Conservation (phyloP, 192 early-diverging fungal genomes). For the Paraglomus brasilianum region DNA sequence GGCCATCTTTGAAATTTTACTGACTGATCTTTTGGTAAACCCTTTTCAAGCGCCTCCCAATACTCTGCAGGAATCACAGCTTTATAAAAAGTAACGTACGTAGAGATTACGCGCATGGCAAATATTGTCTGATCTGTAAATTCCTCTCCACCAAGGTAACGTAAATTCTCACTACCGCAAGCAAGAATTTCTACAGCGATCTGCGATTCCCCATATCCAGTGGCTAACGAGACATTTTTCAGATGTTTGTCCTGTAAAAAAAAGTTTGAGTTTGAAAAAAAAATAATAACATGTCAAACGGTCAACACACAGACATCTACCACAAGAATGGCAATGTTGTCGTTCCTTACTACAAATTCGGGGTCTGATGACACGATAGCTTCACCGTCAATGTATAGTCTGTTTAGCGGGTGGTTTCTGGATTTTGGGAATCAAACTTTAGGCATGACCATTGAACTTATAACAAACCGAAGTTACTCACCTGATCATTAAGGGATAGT, state of each 20-base stretch:
- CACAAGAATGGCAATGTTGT: conserved; percentile 15
- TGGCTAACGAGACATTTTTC: no score
- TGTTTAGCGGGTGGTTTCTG: neutral
- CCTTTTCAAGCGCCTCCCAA: neutral
- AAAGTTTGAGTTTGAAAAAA: no score
- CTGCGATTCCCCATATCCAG: no score
- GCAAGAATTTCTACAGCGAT: no score
- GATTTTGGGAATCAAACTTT: no score
- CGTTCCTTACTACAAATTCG: conserved; percentile 8
- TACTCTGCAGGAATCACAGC: neutral
- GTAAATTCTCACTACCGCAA: no score
- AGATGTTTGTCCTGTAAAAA: no score
- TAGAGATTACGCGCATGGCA: neutral
- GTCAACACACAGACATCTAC: conserved; percentile 15
- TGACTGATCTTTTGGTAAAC: neutral
- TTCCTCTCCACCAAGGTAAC: no score
- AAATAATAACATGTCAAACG: no score
- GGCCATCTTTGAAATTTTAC: neutral
- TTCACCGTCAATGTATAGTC: conserved; percentile 2
- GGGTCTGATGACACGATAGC: conserved; percentile 11
- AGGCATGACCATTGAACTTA: no score
- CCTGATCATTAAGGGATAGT: no score
- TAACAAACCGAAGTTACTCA: no score
- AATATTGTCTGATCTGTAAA: conserved; percentile 23
- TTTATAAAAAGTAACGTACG: conserved; percentile 4